A percentile compares a stretch with the other conserved stretches of the same genome.
Evolutionary conservation across 2,329 filamentous ascomycete species (phyloP).

Genomic region (Sporothrix luriei): DNA sequence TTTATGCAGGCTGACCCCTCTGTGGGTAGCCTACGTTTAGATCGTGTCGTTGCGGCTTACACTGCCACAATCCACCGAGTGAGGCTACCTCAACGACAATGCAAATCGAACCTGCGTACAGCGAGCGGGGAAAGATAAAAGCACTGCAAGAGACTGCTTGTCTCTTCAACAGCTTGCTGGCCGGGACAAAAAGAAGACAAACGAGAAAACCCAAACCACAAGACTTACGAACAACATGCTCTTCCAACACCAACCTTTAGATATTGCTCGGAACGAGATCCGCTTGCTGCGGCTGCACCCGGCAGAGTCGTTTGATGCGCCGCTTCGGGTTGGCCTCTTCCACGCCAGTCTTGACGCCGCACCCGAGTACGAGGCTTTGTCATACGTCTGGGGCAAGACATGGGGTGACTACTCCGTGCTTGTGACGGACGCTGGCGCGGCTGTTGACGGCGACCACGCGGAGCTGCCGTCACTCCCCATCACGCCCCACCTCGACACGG

Average conservation of each 20-base stretch:
- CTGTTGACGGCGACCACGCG: not conserved
- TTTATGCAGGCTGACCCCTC: constrained; percentile 17
- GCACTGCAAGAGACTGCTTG: not conserved
- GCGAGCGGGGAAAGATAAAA: not conserved
- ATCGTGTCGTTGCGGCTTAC: not conserved
- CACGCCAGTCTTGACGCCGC: constrained; percentile 23
- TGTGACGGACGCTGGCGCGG: constrained; percentile 5
- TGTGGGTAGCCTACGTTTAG: not conserved
- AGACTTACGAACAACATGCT: not conserved
- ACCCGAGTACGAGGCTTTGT: constrained; percentile 34
- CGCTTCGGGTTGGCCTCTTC: constrained; percentile 25
- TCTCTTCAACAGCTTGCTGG: not conserved
- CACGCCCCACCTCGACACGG: constrained; percentile 32
- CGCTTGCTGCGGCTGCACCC: constrained; percentile 33
- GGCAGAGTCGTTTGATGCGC: constrained; percentile 14
- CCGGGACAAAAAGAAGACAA: not conserved
- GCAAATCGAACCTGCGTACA: not conserved
- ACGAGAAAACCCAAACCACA: not conserved
- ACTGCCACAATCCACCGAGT: constrained; percentile 18
- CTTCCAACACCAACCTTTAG: constrained; percentile 19
- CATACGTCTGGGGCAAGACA: constrained; percentile 34
- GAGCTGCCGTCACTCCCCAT: constrained; percentile 12
- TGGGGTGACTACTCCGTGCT: constrained; percentile 17
- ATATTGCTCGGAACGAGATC: constrained; percentile 29
- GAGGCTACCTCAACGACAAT: not conserved